phyloP scores from a whole-genome alignment of 805 yeast genomes.

The Monosporozyma yasuniensis region DNA sequence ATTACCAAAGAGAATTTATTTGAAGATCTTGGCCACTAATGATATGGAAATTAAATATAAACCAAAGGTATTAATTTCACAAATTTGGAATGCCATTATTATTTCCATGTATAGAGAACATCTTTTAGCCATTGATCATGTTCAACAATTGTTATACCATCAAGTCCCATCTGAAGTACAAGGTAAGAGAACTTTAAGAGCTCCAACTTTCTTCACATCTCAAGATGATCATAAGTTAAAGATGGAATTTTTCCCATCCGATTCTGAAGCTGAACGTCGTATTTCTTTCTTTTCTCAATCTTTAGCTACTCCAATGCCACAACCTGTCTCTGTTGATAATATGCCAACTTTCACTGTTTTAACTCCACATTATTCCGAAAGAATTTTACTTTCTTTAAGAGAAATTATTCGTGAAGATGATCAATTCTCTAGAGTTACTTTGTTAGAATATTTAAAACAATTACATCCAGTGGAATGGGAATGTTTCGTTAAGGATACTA shows the following conservation, averaged over 20 bases:
- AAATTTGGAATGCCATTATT: conserved; percentile 98
- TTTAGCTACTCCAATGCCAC: conserved; percentile 95
- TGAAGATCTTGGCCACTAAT: conserved; percentile 93
- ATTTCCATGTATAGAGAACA: conserved; percentile 99
- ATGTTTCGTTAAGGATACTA: conserved; percentile 92
- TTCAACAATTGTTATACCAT: conserved; percentile 91
- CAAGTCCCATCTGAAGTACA: conserved; percentile 98
- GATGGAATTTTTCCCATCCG: conserved; percentile 92
- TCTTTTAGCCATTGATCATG: conserved; percentile 94
- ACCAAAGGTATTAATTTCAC: conserved; percentile 95
- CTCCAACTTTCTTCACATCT: conserved; percentile 96
- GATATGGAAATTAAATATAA: conserved; percentile 99
- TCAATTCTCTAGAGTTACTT: conserved; percentile 88
- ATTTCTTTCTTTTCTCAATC: conserved; percentile 99
- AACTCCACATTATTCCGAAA: conserved; percentile 94
- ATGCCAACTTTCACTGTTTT: conserved; percentile 98
- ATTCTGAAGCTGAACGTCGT: conserved; percentile 99
- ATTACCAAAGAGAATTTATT: conserved; percentile 96
- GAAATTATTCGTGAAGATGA: conserved; percentile 97
- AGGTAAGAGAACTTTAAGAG: conserved; percentile 96
- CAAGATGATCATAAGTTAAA: conserved; percentile 93
- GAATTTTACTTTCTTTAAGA: conserved; percentile 83
- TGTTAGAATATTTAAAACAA: conserved; percentile 89
- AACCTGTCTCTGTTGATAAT: conserved; percentile 97
- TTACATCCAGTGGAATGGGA: conserved; percentile 97